A percentile compares a stretch with the other conserved stretches of the same genome.
Evolutionary conservation across 176 grass and related monocot species (phyloP).

Genomic region (Musa troglodytarum): DNA sequence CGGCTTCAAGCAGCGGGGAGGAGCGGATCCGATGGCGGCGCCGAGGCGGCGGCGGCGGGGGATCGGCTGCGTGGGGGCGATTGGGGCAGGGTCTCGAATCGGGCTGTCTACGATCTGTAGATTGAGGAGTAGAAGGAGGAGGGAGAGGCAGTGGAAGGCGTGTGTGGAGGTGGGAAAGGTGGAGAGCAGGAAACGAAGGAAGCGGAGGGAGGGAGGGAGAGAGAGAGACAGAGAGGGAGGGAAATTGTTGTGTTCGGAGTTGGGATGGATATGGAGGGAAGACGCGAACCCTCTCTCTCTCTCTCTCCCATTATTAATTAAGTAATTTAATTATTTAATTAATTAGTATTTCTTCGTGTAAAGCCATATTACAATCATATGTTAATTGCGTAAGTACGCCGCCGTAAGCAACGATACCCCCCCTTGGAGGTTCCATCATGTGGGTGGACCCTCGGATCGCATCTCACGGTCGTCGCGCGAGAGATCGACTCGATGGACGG

Average conservation of each 20-base stretch:
- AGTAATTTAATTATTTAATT: neutral
- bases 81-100: neutral
- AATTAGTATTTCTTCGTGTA: neutral
- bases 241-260: conserved; percentile 9
- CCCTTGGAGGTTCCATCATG: neutral
- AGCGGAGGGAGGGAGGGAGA: neutral
- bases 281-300: neutral
- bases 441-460: neutral
- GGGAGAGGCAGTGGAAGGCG: neutral
- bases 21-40: neutral
- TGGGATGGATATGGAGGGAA: conserved; percentile 10
- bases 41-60: neutral
- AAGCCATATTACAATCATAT: too few species aligned
- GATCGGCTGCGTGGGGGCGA: neutral
- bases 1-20: neutral
- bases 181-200: neutral
- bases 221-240: neutral
- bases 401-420: neutral
- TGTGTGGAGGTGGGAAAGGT: neutral
- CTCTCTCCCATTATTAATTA: neutral
- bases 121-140: neutral
- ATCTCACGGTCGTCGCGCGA: neutral
- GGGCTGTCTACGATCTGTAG: neutral
- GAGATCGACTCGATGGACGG: neutral
- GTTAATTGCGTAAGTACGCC: neutral